These are phyloP conservation scores for Podosphaera fusca DNA, from an alignment of 2,329 filamentous ascomycete genomes.

Conservation along the genomic window DNA sequence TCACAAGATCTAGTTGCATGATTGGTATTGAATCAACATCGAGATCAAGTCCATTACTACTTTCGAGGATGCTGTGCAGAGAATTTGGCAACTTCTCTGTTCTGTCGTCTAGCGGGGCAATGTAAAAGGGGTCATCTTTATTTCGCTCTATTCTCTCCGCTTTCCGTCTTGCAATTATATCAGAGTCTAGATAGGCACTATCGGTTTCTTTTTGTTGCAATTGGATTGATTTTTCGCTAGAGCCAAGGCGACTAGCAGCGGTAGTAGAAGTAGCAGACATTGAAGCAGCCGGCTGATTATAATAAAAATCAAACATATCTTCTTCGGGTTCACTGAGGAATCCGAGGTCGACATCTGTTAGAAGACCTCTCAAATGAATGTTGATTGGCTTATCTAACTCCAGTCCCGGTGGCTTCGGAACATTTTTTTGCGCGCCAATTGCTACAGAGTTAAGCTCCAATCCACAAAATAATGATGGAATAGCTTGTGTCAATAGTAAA, in stretches of 20 bases:
- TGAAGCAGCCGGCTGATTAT: conserved; percentile 29
- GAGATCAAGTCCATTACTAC: conserved; percentile 51
- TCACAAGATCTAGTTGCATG: conserved; percentile 66
- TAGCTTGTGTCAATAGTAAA: conserved; percentile 67
- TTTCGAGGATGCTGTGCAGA: conserved; percentile 52
- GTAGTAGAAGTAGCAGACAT: conserved; percentile 26
- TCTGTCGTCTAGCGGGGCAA: conserved; percentile 32
- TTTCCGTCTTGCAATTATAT: conserved; percentile 50
- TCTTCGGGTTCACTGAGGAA: conserved; percentile 28
- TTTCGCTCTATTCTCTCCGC: conserved; percentile 62
- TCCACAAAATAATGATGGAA: conserved; percentile 68
- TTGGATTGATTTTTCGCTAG: conserved; percentile 21
- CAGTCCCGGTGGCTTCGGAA: conserved; percentile 53
- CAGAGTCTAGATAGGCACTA: conserved; percentile 46
- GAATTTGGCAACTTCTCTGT: conserved; percentile 34
- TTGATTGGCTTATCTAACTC: conserved; percentile 71
- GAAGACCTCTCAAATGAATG: conserved; percentile 40
- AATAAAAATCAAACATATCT: conserved; percentile 45
- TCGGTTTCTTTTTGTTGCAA: conserved; percentile 37
- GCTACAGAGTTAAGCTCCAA: conserved; percentile 87
- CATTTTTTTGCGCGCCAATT: conserved; percentile 57
- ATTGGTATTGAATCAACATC: conserved; percentile 93
- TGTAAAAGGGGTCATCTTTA: conserved; percentile 90
- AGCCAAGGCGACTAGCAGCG: conserved; percentile 28
- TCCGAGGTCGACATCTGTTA: conserved; percentile 31